Percentiles rank a stretch among this genome's conserved stretches.
These are phyloP conservation scores for Silene conica DNA, from an alignment of 148 eudicot species.

Conservation along the genomic window DNA sequence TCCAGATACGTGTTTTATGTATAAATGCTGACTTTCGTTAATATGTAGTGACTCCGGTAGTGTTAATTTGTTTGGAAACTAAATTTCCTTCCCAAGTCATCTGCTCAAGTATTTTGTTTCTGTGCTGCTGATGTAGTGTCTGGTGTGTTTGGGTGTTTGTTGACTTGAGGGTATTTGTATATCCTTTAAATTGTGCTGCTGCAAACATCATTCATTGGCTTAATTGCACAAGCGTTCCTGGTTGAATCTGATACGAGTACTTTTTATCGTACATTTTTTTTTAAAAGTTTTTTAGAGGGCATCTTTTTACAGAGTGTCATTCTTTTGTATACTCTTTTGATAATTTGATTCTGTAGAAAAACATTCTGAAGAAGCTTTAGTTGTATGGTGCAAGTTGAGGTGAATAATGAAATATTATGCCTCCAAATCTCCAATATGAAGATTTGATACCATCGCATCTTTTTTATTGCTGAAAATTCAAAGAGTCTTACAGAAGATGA, in stretches of 20 bases:
- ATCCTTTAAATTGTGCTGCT: background rate
- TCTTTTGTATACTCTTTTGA: no score
- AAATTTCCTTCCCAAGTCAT: background rate
- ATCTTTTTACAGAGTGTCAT: background rate
- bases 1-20: slow-evolving; percentile 11
- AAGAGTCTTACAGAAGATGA: no score
- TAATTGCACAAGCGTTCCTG: background rate
- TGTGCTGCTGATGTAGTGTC: background rate
- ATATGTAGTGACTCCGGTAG: slow-evolving; percentile 18
- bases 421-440: no score
- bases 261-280: background rate
- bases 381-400: background rate
- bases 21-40: slow-evolving; percentile 18
- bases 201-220: background rate
- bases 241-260: background rate
- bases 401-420: no score
- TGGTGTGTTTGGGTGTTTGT: background rate
- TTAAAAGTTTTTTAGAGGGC: background rate
- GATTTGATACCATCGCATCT: no score
- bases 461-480: no score
- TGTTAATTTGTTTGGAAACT: slow-evolving; percentile 9
- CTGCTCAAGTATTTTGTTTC: slow-evolving; percentile 1
- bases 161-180: background rate
- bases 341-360: background rate
- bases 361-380: background rate